Conservation (phyloP, 1,139 yeast species). For the Pichia sp. region DNA sequence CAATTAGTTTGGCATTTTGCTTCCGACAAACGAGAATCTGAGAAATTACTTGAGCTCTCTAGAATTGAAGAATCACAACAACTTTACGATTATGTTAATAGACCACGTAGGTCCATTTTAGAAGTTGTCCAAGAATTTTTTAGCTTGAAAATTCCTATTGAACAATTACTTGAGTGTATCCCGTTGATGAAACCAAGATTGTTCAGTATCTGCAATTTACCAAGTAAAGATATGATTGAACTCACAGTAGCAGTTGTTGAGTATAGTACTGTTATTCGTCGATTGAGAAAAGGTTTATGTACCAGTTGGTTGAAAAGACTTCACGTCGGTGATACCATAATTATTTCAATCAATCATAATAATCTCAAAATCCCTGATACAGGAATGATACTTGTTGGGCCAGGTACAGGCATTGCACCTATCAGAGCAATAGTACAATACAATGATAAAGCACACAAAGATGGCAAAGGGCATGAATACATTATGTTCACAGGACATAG, state of each 20-base stretch:
- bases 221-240: constrained; percentile 41
- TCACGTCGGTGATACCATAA: constrained; percentile 39
- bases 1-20: constrained; percentile 67
- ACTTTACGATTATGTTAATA: constrained; percentile 76
- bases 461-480: constrained; percentile 27
- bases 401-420: constrained; percentile 95
- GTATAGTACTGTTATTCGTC: constrained; percentile 72
- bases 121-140: constrained; percentile 81
- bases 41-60: constrained; percentile 71
- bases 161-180: constrained; percentile 64
- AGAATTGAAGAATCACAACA: constrained; percentile 68
- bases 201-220: constrained; percentile 70
- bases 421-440: constrained; percentile 58
- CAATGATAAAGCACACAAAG: constrained; percentile 16
- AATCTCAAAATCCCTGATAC: constrained; percentile 30
- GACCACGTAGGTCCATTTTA: constrained; percentile 81
- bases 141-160: constrained; percentile 64
- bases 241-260: constrained; percentile 79
- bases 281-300: constrained; percentile 76
- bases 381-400: constrained; percentile 58
- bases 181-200: constrained; percentile 75
- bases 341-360: constrained; percentile 50
- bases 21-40: constrained; percentile 58
- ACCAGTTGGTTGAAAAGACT: constrained; percentile 65
- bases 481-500: constrained; percentile 76